Evolutionary conservation across 305 asterid genomes (phyloP), one percentile per base, ranked within the genome.

Genomic region (Plantago rigida): DNA sequence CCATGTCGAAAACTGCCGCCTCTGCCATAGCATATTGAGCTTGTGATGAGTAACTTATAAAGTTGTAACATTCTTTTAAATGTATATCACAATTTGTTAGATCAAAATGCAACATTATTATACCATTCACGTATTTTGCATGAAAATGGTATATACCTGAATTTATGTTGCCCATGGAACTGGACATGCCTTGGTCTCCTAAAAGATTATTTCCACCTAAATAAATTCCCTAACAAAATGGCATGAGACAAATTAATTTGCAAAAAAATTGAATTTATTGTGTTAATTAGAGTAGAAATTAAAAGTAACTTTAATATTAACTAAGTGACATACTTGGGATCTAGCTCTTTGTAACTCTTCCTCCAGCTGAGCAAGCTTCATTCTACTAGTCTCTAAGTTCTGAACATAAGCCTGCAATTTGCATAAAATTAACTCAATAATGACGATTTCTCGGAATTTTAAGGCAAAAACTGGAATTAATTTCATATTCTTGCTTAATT

Each of bases 321-420:
- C 1, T 22, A 22, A 22, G 2, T 22, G 26, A 22, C 26, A 22
- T 70, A 89, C 97, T 60, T 88, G 98, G 64, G 93, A 56, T 77
- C 83, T 81, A 9, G 96, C 88, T 70, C 92, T 85, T 63, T 82
- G 89, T 36, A 92, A 53, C 62, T 89, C 95, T 69, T 92, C 96
- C 42, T 92, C 99, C 28, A 92, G 64, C 65, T 92, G 97, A 34
- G 83, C 57, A 34, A 92, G 94, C 78, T 78, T 89, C 75, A 86
- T 78, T 78, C 95, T 84, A 77, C 99, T 89, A 31, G 94, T 48
- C 73, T 92, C 99, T n/a, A 92, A 86, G 73, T 89, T 93, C 80
- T 92, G 99, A 68, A 92, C 89, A 75, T 92, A 92, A 55, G 98
- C 95, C 96, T 88, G 87, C 22, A 63, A 57, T 14, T 47, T 42